phyloP scores from a whole-genome alignment of 2,329 filamentous ascomycete genomes.

The Claviceps sp. region DNA sequence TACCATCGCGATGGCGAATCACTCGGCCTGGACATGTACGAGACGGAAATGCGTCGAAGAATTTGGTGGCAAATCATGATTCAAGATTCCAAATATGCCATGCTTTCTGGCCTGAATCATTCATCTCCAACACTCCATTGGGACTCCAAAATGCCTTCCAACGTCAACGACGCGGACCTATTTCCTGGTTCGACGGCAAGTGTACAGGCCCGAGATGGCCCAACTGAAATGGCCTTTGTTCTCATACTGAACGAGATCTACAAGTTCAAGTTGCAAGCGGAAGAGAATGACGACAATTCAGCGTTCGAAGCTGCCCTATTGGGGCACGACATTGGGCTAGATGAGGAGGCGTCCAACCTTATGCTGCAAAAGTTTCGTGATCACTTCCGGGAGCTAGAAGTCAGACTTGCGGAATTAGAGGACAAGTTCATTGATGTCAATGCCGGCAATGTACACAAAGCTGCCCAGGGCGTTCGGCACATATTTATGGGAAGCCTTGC shows the following conservation, averaged over 20 bases:
- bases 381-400: slow-evolving; percentile 29
- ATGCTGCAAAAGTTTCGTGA: slow-evolving; percentile 23
- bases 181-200: slow-evolving; percentile 39
- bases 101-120: slow-evolving; percentile 43
- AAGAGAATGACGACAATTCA: slow-evolving; percentile 26
- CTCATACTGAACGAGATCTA: slow-evolving; percentile 37
- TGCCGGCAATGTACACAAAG: slow-evolving; percentile 38
- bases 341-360: slow-evolving; percentile 11
- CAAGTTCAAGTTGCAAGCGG: slow-evolving; percentile 33
- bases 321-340: slow-evolving; percentile 23
- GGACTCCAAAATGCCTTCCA: slow-evolving; percentile 42
- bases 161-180: slow-evolving; percentile 46
- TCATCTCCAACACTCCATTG: slow-evolving; percentile 37
- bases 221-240: slow-evolving; percentile 48
- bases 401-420: slow-evolving; percentile 31
- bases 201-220: slow-evolving; percentile 37
- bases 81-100: slow-evolving; percentile 42
- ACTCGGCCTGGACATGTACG: slow-evolving; percentile 45
- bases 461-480: slow-evolving; percentile 33
- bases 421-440: slow-evolving; percentile 35
- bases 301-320: slow-evolving; percentile 37
- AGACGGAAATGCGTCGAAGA: slow-evolving; percentile 53
- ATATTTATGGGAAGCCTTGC: slow-evolving; percentile 36
- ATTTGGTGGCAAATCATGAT: slow-evolving; percentile 54
- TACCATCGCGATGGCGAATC: slow-evolving; percentile 48